Base-by-base conservation (phyloP, 768 basidiomycete genomes). In the Rhizopogon roseolus region DNA sequence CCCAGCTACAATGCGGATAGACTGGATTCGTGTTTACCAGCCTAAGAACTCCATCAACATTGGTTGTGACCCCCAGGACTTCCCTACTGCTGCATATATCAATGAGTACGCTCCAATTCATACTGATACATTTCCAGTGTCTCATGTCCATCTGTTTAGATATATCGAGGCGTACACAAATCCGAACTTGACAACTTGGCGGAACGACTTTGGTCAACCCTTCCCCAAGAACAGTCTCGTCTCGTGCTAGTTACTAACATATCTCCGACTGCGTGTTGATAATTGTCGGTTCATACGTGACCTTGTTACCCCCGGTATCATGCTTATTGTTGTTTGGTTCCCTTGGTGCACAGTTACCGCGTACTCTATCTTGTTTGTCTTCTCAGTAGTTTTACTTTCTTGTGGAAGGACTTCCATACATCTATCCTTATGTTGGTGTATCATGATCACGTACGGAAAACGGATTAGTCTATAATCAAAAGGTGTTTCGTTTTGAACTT, bases 21-120 rank as follows among this genome's bases (percentile, higher is more conserved):
- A 97, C 65, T 97, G 87, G 73, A 82, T 98, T 52, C 82, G 95
- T 22, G 90, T 98, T 7, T 98, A 97, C 69, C 95, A 97, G 65
- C 82, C 82, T 3, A 73, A 78, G 62, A 68, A 81, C 57, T 65
- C 77, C 29, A 76, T 82, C 54, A 95, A 93, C 65, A 77, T 92
- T 49, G 93, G 94, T 14, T 98, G 94, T 64, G 85, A 90, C 64
- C 94, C 94, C 11, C 63, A 71, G 42, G 79, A 81, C 41, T 88
- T 80, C 66, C 94, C 96, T 1, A 98, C 96, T 0, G 70, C 78
- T 48, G 76, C 78, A 11, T 98, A 98, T 67, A 98, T 96, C 66
- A 72, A 86, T 45, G 68, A 81, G 81, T 88, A 59, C 50, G 80
- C 67, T 41, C n/a, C 36, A 19, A 36, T 41, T 11, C 40, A 17